Conservation (phyloP, 495 filamentous ascomycete species). For the Chaetomidium leptoderma region DNA sequence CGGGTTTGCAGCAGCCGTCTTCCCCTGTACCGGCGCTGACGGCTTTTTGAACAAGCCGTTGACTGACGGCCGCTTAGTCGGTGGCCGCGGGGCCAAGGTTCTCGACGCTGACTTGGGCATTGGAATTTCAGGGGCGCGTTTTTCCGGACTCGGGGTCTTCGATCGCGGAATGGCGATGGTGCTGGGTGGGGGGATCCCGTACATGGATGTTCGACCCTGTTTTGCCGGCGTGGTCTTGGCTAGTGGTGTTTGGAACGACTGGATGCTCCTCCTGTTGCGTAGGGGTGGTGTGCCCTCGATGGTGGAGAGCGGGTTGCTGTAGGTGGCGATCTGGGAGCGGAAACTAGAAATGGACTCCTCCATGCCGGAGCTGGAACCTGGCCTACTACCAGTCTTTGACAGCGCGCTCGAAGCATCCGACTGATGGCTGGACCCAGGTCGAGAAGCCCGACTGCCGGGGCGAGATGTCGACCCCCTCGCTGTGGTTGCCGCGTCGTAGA, state of each 20-base stretch:
- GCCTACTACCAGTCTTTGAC: slow-evolving; percentile 35
- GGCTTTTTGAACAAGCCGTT: slow-evolving; percentile 54
- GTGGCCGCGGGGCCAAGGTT: slow-evolving; percentile 44
- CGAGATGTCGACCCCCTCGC: slow-evolving; percentile 32
- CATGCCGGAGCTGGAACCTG: slow-evolving; percentile 39
- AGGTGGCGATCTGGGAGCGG: slow-evolving; percentile 32
- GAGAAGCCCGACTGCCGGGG: slow-evolving; percentile 35
- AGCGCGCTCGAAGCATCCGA: slow-evolving; percentile 37
- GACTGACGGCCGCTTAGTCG: slow-evolving; percentile 54
- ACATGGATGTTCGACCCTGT: slow-evolving; percentile 15
- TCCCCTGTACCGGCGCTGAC: slow-evolving; percentile 39
- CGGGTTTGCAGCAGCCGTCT: slow-evolving; percentile 30
- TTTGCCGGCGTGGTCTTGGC: slow-evolving; percentile 10
- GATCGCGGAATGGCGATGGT: slow-evolving; percentile 23
- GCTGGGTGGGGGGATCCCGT: slow-evolving; percentile 24
- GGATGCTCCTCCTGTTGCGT: slow-evolving; percentile 26
- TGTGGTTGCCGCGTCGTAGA: slow-evolving; percentile 32
- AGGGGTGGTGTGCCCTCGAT: slow-evolving; percentile 37
- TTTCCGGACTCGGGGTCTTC: slow-evolving; percentile 45
- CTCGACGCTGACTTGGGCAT: slow-evolving; percentile 46
- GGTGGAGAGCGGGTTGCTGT: slow-evolving; percentile 35
- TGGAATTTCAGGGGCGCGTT: slow-evolving; percentile 25
- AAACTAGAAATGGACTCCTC: slow-evolving; percentile 30
- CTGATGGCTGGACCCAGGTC: slow-evolving; percentile 44
- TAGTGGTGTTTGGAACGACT: slow-evolving; percentile 25